Percentiles rank a stretch among this genome's conserved stretches.
These are phyloP conservation scores for Arthrobotrys iridis DNA, from an alignment of 2,329 filamentous ascomycete species.

Conservation along the genomic window DNA sequence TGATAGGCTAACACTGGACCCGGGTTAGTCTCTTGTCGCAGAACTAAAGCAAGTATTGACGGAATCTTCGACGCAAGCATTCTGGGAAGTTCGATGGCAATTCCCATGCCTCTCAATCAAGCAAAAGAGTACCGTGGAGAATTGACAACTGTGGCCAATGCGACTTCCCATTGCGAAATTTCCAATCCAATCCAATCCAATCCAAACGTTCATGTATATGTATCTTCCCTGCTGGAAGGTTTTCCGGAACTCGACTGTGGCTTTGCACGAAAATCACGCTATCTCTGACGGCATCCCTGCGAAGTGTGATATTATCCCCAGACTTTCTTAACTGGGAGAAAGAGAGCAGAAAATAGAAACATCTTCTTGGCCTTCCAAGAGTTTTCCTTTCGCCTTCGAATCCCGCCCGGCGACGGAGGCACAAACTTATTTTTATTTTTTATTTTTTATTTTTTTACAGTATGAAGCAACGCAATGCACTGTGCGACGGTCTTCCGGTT, in stretches of 20 bases:
- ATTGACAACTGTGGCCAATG: conserved; percentile 19
- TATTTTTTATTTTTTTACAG: too few species aligned
- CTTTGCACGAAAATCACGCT: conserved; percentile 46
- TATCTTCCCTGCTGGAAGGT: neutral
- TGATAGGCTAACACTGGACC: conserved; percentile 26
- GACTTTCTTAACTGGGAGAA: conserved; percentile 5
- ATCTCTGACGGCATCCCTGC: conserved; percentile 25
- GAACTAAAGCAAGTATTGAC: neutral
- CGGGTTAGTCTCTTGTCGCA: neutral
- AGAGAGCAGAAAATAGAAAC: conserved; percentile 46
- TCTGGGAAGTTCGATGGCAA: neutral
- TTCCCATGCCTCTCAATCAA: neutral
- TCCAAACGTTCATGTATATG: neutral
- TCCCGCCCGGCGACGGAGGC: conserved; percentile 11
- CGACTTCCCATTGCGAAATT: neutral
- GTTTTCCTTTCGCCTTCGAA: neutral
- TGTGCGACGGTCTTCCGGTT: neutral
- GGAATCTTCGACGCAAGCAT: neutral
- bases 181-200: too few species aligned
- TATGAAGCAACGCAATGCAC: conserved; percentile 1
- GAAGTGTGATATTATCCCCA: conserved; percentile 12
- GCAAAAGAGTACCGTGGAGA: neutral
- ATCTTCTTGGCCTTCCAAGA: conserved; percentile 2
- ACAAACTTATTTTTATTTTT: too few species aligned
- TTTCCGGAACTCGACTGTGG: conserved; percentile 17